A percentile compares a stretch with the other conserved stretches of the same genome.
phyloP scores from a whole-genome alignment of 352 stramenopile genomes.

The Blastocystis sp. region DNA sequence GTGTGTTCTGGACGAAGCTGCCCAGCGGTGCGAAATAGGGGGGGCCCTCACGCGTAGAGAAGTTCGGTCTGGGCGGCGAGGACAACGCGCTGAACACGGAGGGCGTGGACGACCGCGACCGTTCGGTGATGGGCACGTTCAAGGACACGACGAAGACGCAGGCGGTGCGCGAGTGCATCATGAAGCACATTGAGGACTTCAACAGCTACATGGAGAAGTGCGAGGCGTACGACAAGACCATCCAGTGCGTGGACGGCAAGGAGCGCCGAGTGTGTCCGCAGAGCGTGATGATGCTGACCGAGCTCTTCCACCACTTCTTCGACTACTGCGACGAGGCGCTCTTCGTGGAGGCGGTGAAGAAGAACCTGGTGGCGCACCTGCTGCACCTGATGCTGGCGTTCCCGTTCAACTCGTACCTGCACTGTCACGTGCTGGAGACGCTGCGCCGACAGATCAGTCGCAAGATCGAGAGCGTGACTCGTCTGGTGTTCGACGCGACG shows the following conservation, averaged over 20 bases:
- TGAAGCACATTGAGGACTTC: constrained; percentile 45
- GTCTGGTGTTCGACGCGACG: constrained; percentile 5
- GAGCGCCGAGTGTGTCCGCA: constrained; percentile 38
- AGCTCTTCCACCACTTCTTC: constrained; percentile 68
- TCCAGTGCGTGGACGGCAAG: neutral
- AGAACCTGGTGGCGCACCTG: constrained; percentile 23
- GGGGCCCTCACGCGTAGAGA: constrained; percentile 2
- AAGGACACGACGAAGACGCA: neutral
- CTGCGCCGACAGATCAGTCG: constrained; percentile 33
- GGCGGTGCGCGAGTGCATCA: constrained; percentile 18
- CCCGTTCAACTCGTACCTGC: constrained; percentile 59
- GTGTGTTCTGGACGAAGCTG: constrained; percentile 66
- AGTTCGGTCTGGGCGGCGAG: constrained; percentile 70
- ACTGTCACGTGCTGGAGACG: constrained; percentile 50
- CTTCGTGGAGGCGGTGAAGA: constrained; percentile 16
- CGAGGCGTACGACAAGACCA: neutral
- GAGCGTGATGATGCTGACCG: constrained; percentile 58
- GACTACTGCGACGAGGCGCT: neutral
- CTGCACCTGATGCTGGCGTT: constrained; percentile 40
- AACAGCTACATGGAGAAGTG: neutral
- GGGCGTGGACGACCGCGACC: constrained; percentile 68
- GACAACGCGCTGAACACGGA: constrained; percentile 64
- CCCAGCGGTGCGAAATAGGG: constrained; percentile 3
- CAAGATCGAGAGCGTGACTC: neutral
- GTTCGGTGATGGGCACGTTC: constrained; percentile 59